Base-by-base conservation (phyloP, 1,284 basidiomycete genomes). In the Boletus mariae region DNA sequence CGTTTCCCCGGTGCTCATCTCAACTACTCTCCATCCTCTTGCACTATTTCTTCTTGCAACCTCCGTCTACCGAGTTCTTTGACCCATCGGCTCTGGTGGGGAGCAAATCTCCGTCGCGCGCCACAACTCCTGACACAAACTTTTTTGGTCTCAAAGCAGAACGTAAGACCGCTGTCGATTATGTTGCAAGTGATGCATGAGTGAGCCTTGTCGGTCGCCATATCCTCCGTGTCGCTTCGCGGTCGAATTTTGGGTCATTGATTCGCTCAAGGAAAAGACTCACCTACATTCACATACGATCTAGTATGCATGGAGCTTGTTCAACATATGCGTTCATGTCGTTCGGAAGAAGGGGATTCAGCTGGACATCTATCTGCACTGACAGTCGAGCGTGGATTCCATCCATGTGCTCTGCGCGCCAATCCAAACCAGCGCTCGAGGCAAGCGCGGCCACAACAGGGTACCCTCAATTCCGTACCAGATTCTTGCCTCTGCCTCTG, bases 161-260 rank as follows among this genome's bases (percentile, higher is more conserved):
- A 15, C 70, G 73, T 35, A 73, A 73, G 57, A 69, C 72, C 6
- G 73, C 75, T 1, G 56, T 69, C 5, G 67, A 72, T 28, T 79
- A 77, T 56, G 63, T 76, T 34, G 65, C 72, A 20, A 67, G 65
- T 9, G 78, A 79, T 59, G 57, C 73, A 69, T 62, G 11, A 76
- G 77, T 13, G 75, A 74, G 51, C 66, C 65, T 11, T 76, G 75
- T 35, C 86, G 81, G 82, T 78, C 83, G 0, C 72, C 79, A 9
- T 81, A 83, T 61, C 83, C 92, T 47, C 92, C 92, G 0, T 87
- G 79, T 70, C 80, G 91, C 26, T 91, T 96, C 64, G 83, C 84
- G 6, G 90, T 93, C 46, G 94, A 97, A 70, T 96, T 96, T 68
- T 96, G 90, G 85, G 89, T 91, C 60, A 79, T 94, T 26, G 88